Evolutionary conservation across 2,329 filamentous ascomycete genomes (phyloP), one percentile per base, ranked within the genome.

Genomic region (Neonectria neomacrospora): DNA sequence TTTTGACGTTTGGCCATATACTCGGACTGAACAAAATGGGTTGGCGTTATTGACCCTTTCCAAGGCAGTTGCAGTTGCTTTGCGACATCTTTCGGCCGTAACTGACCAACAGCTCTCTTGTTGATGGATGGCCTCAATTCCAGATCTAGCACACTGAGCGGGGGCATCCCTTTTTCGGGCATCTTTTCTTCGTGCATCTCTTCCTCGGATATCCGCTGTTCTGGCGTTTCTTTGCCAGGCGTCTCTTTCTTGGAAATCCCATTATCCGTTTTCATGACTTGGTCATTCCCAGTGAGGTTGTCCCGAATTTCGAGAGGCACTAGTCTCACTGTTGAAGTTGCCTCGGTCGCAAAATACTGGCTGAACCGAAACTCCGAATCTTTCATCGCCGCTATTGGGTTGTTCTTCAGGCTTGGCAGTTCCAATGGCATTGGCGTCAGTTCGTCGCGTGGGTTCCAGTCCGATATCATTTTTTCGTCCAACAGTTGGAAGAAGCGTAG

Each of bases 391-490:
- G 52, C 47, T 28, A 47, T 44, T 5, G 54, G 61, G 14, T 47
- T 61, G n/a, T 44, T 54, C 23, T 23, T 58, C 56, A 79, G 63
- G 28, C 70, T 72, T 3, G 75, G 75, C n/a, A 79, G 56, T 47
- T 75, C 70, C 58, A 68, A 72, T 2, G 77, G 77, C 71, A 78
- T 76, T 2, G 77, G 76, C n/a, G 68, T 75, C 41, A 78, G 58
- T 52, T 77, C 66, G 5, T 58, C 60, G 18, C 72, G 65, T 3
- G 64, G 62, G 4, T 67, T 61, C 73, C 75, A 78, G 37, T 69
- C 66, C 12, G 64, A 64, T 48, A 74, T 23, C 26, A 75, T 74
- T 26, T 62, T 74, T 4, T 37, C 61, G 18, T 80, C 78, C 45
- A 80, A 66, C 10, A 70, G 53, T 50, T 69, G 56, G 56, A 80